Conservation (phyloP, 352 stramenopile species). For the Globisporangium spiculum region DNA sequence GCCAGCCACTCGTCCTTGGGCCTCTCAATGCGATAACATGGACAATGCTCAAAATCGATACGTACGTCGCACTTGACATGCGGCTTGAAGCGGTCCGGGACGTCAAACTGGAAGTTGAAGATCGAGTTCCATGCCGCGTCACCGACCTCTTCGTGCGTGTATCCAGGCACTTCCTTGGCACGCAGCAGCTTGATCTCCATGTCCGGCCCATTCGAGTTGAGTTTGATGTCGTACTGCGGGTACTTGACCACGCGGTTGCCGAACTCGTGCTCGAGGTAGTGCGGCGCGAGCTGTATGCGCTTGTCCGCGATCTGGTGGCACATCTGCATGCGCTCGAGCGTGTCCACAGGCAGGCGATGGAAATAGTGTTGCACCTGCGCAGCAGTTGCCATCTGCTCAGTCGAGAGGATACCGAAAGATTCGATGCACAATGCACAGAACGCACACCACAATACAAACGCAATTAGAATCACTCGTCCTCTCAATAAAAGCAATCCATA, state of each 20-base stretch:
- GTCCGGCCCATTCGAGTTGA: slow-evolving; percentile 77
- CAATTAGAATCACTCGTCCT: not conserved
- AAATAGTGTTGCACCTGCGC: slow-evolving; percentile 63
- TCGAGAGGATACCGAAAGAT: not conserved
- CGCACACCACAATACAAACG: not conserved
- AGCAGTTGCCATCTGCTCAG: slow-evolving; percentile 24
- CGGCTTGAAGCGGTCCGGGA: slow-evolving; percentile 56
- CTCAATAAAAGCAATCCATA: not conserved
- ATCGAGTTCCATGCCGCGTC: slow-evolving; percentile 76
- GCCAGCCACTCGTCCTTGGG: not conserved
- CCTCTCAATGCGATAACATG: not conserved
- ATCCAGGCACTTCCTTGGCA: slow-evolving; percentile 47
- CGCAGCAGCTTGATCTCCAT: slow-evolving; percentile 79
- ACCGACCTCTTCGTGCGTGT: slow-evolving; percentile 59
- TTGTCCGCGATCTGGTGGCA: slow-evolving; percentile 55
- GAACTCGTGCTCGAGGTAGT: slow-evolving; percentile 57
- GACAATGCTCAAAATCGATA: not conserved
- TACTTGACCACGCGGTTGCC: slow-evolving; percentile 37
- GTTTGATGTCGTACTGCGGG: slow-evolving; percentile 73
- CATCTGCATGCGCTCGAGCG: slow-evolving; percentile 47
- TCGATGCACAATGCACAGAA: not conserved
- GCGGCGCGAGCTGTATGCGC: slow-evolving; percentile 45
- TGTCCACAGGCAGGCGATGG: slow-evolving; percentile 58
- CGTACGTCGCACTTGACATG: slow-evolving; percentile 61
- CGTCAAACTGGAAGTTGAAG: slow-evolving; percentile 74